Base-by-base conservation (phyloP, 164 flowering plant genomes). In the Taxillus chinensis region DNA sequence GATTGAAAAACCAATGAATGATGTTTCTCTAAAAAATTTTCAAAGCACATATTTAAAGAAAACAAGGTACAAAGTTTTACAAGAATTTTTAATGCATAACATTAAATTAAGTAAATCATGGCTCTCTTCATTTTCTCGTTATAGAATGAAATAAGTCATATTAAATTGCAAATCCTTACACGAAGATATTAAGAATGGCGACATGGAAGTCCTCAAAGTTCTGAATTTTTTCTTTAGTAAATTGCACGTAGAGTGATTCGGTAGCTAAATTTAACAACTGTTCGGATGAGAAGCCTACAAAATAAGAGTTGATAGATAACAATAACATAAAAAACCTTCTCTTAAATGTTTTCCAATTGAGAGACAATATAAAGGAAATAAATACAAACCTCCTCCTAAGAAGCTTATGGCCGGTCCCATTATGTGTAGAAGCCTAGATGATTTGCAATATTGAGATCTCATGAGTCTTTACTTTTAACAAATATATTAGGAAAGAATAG, bases 151-250 rank as follows among this genome's bases (percentile, higher is more conserved):
- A 7, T 0, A 48, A 5, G 1, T 48, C 51, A 48, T 6, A 43
- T 6, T 43, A 43, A 9, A 48, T 48, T 11, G 3, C 14, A 8
- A 14, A 15, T 4, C 39, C 73, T 75, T 78, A 85, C 93, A 62
- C 78, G 80, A 80, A 82, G 60, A 86, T 75, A 60, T 84, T 83
- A 37, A 88, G 85, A 61, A 88, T 70, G 11, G 89, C 83, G 11
- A 48, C 3, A 41, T 84, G 91, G 67, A 88, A 88, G 10, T 76
- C 78, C 0, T 79, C 77, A 17, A 77, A 74, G 49, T 37, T 61
- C 3, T 61, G 42, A 68, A 72, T 72, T 8, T 75, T 72, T 64
- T 67, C 77, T 37, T 71, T 70, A 2, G 70, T 59, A 62, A 85
- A 81, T 48, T 74, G 75, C 55, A 56, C 65, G 73, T 83, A 71